A percentile compares a stretch with the other conserved stretches of the same genome.
Conservation (phyloP, 1,139 yeast species). For the Pichia terricola region DNA sequence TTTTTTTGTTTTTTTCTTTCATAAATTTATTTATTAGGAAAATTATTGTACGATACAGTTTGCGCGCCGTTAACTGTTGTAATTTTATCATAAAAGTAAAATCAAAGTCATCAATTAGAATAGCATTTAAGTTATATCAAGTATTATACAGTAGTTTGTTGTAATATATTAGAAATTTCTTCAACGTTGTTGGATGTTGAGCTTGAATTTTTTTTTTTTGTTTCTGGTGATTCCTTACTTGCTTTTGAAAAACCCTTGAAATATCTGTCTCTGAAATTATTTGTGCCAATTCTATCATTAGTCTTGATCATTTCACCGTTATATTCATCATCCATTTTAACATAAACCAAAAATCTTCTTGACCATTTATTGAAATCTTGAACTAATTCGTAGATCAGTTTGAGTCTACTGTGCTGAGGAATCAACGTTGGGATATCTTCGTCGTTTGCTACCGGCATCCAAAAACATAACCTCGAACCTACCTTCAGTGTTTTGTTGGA, state of each 20-base stretch:
- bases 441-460: slow-evolving; percentile 98
- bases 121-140: too few relatives aligned
- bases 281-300: slow-evolving; percentile 32
- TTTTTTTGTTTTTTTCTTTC: too few relatives aligned
- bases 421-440: slow-evolving; percentile 59
- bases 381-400: slow-evolving; percentile 63
- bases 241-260: slow-evolving; percentile 47
- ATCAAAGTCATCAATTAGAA: too few relatives aligned
- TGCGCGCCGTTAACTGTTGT: too few relatives aligned
- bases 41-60: too few relatives aligned
- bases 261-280: slow-evolving; percentile 72
- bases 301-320: slow-evolving; percentile 46
- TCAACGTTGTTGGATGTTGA: too few relatives aligned
- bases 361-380: slow-evolving; percentile 94
- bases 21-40: too few relatives aligned
- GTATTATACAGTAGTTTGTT: too few relatives aligned
- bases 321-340: slow-evolving; percentile 49
- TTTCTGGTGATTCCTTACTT: slow-evolving; percentile 2
- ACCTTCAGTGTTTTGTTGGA: slow-evolving; percentile 63
- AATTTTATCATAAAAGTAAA: too few relatives aligned
- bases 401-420: slow-evolving; percentile 70
- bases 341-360: slow-evolving; percentile 72
- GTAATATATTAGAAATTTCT: too few relatives aligned
- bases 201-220: too few relatives aligned
- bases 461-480: slow-evolving; percentile 76